phyloP scores from a whole-genome alignment of 2,329 filamentous ascomycete species.

The Beauveria varroae region DNA sequence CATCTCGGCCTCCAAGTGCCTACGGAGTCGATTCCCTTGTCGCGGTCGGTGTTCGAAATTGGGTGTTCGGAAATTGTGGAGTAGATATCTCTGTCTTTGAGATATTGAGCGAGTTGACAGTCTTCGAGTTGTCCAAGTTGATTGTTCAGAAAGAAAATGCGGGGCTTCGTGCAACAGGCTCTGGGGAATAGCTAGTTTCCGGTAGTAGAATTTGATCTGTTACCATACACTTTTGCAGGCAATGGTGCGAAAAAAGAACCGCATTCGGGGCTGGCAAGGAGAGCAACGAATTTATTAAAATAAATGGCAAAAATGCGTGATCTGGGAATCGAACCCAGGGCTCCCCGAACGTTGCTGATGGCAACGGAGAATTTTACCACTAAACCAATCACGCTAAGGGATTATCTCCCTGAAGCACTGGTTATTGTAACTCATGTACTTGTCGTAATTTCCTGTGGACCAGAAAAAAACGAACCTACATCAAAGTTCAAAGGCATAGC shows the following conservation, averaged over 20 bases:
- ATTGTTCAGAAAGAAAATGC: constrained; percentile 28
- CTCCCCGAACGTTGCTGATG: constrained; percentile 26
- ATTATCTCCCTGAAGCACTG: too few species aligned
- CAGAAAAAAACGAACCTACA: too few species aligned
- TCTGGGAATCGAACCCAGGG: constrained; percentile 28
- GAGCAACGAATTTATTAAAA: too few species aligned
- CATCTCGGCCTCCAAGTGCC: constrained; percentile 29
- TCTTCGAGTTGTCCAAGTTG: constrained; percentile 28
- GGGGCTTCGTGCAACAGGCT: constrained; percentile 13
- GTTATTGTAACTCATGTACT: too few species aligned
- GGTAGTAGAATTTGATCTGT: not conserved
- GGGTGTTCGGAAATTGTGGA: constrained; percentile 37
- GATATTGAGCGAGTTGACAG: constrained; percentile 35
- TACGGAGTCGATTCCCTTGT: constrained; percentile 48
- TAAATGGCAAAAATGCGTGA: constrained; percentile 18
- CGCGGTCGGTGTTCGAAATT: constrained; percentile 45
- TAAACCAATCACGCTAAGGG: constrained; percentile 25
- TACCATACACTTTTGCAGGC: not conserved
- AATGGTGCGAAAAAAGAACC: not conserved
- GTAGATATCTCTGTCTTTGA: constrained; percentile 41
- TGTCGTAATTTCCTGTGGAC: too few species aligned
- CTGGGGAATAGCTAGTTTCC: not conserved
- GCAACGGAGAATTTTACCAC: constrained; percentile 30
- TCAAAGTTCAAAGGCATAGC: too few species aligned
- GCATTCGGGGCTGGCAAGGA: not conserved